Base-by-base conservation (phyloP, 2,329 filamentous ascomycete genomes). In the Endothia cerciana region DNA sequence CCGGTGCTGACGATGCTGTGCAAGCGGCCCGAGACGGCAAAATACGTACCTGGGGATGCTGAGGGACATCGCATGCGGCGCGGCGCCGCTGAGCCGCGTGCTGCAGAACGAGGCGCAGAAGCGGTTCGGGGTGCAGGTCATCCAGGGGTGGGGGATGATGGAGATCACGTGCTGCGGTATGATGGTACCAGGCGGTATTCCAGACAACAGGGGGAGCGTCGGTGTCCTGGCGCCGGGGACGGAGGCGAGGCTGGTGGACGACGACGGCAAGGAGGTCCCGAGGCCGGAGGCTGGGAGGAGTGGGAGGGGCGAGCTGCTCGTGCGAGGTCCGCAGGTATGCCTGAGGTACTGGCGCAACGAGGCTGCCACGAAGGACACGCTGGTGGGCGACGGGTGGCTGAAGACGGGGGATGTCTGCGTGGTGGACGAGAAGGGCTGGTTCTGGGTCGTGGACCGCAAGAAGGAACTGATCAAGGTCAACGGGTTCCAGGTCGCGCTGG, bases 81-180 rank as follows among this genome's bases (percentile, higher is more conserved):
- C 86, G 0, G 86, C 87, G 2, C 86, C 85, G 0, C 71, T 82
- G 4, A 77, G 77, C 0, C 72, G 74, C 10, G 77, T 81, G 61
- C 70, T 82, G 5, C 77, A 81, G 68, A 77, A 77, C 62, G 80
- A 83, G 61, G 81, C 85, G 28, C 80, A 84, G 68, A 74, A 74
- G 28, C 72, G 76, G 2, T 79, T 81, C 63, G 70, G 73, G 4
- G 68, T 80, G 28, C 74, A 76, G 51, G 76, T 83, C 36, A 76
- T 75, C 72, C 85, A 87, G 70, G 86, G 83, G 1, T 88, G 85
- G 82, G 87, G 87, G 4, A 88, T 89, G 86, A 88, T 87, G 0
- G 87, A 89, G 73, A 76, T 78, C 19, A 78, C 77, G 2, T 79
- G 76, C 61, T 77, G 75, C 7, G 81, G 77, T 0, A 74, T 81